These are phyloP conservation scores for Colletotrichum incanum DNA, from an alignment of 2,329 filamentous ascomycete species.

Conservation along the genomic window DNA sequence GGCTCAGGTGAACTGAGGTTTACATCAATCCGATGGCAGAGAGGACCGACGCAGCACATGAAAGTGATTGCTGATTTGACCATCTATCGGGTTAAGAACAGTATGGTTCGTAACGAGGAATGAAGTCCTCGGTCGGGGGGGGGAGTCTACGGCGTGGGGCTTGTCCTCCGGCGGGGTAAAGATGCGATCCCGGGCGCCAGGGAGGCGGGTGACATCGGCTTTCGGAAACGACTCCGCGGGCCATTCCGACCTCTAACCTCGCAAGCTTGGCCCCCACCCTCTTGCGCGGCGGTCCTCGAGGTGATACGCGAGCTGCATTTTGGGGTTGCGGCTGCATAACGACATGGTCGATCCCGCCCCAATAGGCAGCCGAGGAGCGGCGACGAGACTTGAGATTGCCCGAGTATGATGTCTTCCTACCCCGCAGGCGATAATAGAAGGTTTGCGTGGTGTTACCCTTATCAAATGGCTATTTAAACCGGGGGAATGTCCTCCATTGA, in stretches of 20 bases:
- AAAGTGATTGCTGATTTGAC: neutral
- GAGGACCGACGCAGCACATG: neutral
- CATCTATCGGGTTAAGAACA: neutral
- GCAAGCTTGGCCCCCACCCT: neutral
- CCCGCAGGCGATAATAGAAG: constrained; percentile 36
- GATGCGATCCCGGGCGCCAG: constrained; percentile 23
- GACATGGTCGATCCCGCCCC: constrained; percentile 30
- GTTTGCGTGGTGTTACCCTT: constrained; percentile 8
- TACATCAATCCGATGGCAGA: neutral
- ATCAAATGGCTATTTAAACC: constrained; percentile 34
- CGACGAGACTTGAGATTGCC: neutral
- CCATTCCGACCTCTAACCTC: neutral
- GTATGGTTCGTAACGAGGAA: no score
- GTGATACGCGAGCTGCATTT: constrained; percentile 10
- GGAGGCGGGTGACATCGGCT: constrained; percentile 40
- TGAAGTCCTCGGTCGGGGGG: no score
- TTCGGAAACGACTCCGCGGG: constrained; percentile 23
- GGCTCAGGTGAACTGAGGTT: neutral
- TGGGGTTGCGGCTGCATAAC: constrained; percentile 25
- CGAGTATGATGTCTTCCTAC: constrained; percentile 32
- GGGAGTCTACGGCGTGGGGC: neutral
- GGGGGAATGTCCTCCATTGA: neutral
- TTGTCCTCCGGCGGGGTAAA: neutral
- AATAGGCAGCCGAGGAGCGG: constrained; percentile 15
- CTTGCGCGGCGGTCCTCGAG: neutral